Evolutionary conservation across 2,329 filamentous ascomycete species (phyloP).

Genomic region (Clonostachys rosea): DNA sequence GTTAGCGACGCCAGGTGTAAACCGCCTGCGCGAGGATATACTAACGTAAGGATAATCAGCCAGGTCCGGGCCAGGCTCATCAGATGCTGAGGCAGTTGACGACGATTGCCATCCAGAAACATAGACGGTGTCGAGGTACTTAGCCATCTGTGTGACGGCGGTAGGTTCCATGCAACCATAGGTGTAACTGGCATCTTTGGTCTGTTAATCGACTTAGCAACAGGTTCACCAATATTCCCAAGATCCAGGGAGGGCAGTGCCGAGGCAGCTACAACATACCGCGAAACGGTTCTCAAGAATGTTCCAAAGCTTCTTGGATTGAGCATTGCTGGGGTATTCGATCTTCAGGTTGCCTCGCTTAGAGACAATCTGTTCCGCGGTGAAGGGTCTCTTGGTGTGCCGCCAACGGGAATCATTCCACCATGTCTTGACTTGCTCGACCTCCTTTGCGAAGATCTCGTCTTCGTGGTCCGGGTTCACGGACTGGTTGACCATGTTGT

Average conservation of each 20-base stretch:
- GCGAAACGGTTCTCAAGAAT: slow-evolving; percentile 84
- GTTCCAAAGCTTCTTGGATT: slow-evolving; percentile 92
- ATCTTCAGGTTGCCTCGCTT: slow-evolving; percentile 91
- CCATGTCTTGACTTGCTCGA: slow-evolving; percentile 87
- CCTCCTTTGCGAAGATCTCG: slow-evolving; percentile 73
- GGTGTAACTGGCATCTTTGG: slow-evolving; percentile 82
- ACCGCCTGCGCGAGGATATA: slow-evolving; percentile 4
- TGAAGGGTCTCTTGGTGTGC: slow-evolving; percentile 87
- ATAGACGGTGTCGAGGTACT: slow-evolving; percentile 97
- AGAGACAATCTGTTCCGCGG: slow-evolving; percentile 92
- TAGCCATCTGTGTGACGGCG: slow-evolving; percentile 99
- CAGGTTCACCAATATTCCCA: not conserved
- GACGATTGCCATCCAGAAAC: slow-evolving; percentile 99
- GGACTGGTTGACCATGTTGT: slow-evolving; percentile 57
- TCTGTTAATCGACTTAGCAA: slow-evolving; percentile 45
- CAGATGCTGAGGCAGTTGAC: slow-evolving; percentile 88
- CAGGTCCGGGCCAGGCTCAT: slow-evolving; percentile 95
- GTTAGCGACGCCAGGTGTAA: not conserved
- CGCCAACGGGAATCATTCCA: slow-evolving; percentile 91
- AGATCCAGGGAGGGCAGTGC: not conserved
- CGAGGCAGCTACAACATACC: slow-evolving; percentile 45
- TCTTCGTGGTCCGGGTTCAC: slow-evolving; percentile 55
- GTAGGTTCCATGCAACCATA: slow-evolving; percentile 97
- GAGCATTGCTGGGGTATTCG: slow-evolving; percentile 82
- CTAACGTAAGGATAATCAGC: slow-evolving; percentile 91